phyloP scores from a whole-genome alignment of 2,329 filamentous ascomycete species.

The Aspergillus arachidicola region DNA sequence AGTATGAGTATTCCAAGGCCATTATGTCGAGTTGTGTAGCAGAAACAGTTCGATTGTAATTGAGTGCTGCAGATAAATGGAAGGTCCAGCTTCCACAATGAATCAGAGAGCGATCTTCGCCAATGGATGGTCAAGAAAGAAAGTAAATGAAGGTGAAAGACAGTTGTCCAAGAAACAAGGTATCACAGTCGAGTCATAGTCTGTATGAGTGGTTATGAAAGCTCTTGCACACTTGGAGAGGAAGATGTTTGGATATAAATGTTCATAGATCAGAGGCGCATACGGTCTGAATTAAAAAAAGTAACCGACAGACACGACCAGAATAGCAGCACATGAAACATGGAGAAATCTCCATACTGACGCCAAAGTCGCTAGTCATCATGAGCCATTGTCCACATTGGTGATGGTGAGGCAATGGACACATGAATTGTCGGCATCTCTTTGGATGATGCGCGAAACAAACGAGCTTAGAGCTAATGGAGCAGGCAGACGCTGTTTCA shows the following conservation, averaged over 20 bases:
- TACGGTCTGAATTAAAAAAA: conserved; percentile 29
- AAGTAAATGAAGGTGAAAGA: conserved; percentile 21
- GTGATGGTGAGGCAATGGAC: conserved; percentile 20
- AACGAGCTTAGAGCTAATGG: conserved; percentile 21
- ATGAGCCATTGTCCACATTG: conserved; percentile 28
- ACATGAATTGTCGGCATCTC: conserved; percentile 12
- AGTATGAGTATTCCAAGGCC: conserved; percentile 46
- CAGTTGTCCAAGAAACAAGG: conserved; percentile 20
- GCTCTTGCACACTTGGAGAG: conserved; percentile 22
- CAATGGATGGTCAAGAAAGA: conserved; percentile 17
- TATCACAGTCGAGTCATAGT: conserved; percentile 27
- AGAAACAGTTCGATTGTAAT: not conserved
- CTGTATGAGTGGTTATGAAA: conserved; percentile 18
- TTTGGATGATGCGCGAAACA: conserved; percentile 26
- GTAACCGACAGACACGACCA: conserved; percentile 27
- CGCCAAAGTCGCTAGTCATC: conserved; percentile 29
- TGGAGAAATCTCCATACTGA: conserved; percentile 37
- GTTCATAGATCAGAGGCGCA: conserved; percentile 24
- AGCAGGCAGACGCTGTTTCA: conserved; percentile 35
- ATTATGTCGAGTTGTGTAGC: conserved; percentile 30
- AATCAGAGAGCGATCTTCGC: conserved; percentile 17
- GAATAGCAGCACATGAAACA: conserved; percentile 45
- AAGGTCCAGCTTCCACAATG: conserved; percentile 30
- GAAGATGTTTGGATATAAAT: conserved; percentile 45
- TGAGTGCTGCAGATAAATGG: conserved; percentile 14